Conservation (phyloP, 768 basidiomycete genomes). For the Panus rudis region DNA sequence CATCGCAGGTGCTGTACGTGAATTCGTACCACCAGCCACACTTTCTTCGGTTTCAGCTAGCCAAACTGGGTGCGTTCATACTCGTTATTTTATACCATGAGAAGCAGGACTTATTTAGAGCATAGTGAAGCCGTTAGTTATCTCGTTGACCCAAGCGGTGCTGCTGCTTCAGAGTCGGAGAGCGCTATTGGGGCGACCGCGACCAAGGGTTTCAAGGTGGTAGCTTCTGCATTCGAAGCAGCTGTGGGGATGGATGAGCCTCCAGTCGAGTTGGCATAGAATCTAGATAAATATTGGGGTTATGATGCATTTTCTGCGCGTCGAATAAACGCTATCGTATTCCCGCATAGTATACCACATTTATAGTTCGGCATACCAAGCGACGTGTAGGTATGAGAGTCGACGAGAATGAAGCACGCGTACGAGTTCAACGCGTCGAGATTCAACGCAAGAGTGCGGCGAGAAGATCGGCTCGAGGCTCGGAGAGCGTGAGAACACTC, state of each 20-base stretch:
- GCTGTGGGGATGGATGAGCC: constrained; percentile 23
- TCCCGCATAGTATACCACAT: too few species aligned
- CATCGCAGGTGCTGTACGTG: constrained; percentile 51
- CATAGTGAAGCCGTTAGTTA: constrained; percentile 16
- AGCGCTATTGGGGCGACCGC: constrained; percentile 5
- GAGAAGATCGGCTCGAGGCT: too few species aligned
- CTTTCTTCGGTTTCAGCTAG: constrained; percentile 46
- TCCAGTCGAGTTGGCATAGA: constrained; percentile 14
- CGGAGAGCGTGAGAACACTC: too few species aligned
- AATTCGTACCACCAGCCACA: constrained; percentile 54
- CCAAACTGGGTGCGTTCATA: constrained; percentile 31
- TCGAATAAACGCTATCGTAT: too few species aligned
- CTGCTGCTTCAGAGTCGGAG: constrained; percentile 7
- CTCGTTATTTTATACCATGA: background rate
- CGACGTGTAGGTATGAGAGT: too few species aligned
- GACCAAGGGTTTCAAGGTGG: constrained; percentile 8
- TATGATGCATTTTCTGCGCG: too few species aligned
- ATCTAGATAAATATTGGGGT: too few species aligned
- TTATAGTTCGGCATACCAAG: too few species aligned
- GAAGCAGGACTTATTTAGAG: background rate
- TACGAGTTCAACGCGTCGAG: too few species aligned
- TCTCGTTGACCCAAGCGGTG: constrained; percentile 17
- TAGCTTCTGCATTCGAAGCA: constrained; percentile 16
- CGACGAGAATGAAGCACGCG: too few species aligned
- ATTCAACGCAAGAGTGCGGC: too few species aligned